Conservation (phyloP, 768 basidiomycete species). For the Fomitopsis pulvina region DNA sequence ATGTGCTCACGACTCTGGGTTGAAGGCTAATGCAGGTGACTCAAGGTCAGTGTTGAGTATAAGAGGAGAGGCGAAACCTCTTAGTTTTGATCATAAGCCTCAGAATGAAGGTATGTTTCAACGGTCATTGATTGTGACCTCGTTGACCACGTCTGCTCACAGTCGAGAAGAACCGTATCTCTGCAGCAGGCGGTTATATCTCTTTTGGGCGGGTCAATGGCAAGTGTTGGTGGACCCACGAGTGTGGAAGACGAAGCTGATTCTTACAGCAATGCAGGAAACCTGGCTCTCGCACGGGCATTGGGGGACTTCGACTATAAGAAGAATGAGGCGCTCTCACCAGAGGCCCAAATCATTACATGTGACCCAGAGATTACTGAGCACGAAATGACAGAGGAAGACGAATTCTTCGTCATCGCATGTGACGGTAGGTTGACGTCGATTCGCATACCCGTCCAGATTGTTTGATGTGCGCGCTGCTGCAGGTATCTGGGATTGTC, state of each 20-base stretch:
- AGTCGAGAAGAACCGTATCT: constrained; percentile 85
- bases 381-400: constrained; percentile 79
- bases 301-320: constrained; percentile 99
- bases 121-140: constrained; percentile 1
- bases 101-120: constrained; percentile 63
- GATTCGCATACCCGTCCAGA: neutral
- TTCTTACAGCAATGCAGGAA: constrained; percentile 45
- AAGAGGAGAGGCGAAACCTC: constrained; percentile 78
- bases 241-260: neutral
- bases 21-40: constrained; percentile 97
- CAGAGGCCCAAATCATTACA: constrained; percentile 93
- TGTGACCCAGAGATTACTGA: constrained; percentile 85
- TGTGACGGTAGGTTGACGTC: constrained; percentile 73
- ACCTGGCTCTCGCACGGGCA: constrained; percentile 91
- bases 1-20: neutral
- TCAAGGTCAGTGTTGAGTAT: constrained; percentile 84
- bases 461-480: neutral
- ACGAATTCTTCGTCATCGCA: constrained; percentile 94
- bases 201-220: constrained; percentile 97
- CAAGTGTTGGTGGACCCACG: constrained; percentile 25
- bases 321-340: constrained; percentile 73
- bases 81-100: constrained; percentile 96
- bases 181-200: constrained; percentile 89
- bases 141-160: constrained; percentile 8
- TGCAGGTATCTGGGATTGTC: constrained; percentile 96